Conservation (phyloP, 176 grass and related monocot genomes). For the Aegilops speltoides region DNA sequence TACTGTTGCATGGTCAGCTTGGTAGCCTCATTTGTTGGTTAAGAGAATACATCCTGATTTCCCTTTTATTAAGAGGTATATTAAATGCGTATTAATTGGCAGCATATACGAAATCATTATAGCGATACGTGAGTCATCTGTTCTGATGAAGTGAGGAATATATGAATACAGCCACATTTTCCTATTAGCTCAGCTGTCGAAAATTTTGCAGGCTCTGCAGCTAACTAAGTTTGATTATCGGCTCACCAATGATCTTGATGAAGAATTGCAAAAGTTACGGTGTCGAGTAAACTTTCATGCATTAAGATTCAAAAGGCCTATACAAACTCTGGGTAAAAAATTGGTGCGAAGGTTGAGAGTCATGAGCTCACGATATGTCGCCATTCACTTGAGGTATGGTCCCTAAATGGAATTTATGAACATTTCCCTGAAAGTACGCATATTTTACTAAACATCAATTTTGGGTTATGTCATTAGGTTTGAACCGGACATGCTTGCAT, state of each 20-base stretch:
- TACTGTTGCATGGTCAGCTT: slow-evolving; percentile 2
- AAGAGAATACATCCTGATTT: slow-evolving; percentile 2
- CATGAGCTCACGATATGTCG: slow-evolving; percentile 69
- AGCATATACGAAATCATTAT: neutral
- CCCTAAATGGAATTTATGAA: neutral
- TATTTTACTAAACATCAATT: neutral
- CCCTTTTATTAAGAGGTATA: neutral
- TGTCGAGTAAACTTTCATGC: slow-evolving; percentile 92
- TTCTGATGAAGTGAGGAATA: neutral
- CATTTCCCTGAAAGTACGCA: neutral
- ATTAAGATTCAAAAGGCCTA: slow-evolving; percentile 73
- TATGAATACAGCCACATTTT: neutral
- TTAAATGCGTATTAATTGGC: neutral
- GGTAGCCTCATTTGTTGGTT: neutral
- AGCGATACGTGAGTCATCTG: neutral
- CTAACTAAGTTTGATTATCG: slow-evolving; percentile 99
- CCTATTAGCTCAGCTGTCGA: neutral
- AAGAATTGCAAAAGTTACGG: slow-evolving; percentile 84
- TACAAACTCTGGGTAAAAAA: slow-evolving; percentile 65
- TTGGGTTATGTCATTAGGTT: slow-evolving; percentile 53
- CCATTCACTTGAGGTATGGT: slow-evolving; percentile 85
- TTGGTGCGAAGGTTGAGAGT: slow-evolving; percentile 65
- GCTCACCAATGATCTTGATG: slow-evolving; percentile 74
- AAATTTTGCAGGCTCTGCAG: slow-evolving; percentile 75
- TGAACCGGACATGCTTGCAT: slow-evolving; percentile 98